Percentiles rank a stretch among this genome's conserved stretches.
These are phyloP conservation scores for Lachnellula arida DNA, from an alignment of 2,329 filamentous ascomycete genomes.

Conservation along the genomic window DNA sequence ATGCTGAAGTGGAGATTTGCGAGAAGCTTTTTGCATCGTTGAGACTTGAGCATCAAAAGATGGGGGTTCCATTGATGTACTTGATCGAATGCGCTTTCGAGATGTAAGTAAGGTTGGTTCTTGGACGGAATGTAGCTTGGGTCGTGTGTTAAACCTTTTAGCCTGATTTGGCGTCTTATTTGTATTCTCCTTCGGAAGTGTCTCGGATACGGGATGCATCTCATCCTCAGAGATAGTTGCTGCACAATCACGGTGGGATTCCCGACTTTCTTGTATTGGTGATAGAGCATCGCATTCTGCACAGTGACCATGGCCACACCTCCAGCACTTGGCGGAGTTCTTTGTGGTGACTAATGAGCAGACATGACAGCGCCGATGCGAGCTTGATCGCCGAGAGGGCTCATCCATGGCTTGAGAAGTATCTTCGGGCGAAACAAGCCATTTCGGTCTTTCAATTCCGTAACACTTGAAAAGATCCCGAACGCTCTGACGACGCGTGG, in stretches of 20 bases:
- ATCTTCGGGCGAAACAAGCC: constrained; percentile 38
- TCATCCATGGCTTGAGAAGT: constrained; percentile 29
- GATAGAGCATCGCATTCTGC: constrained; percentile 36
- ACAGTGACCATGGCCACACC: constrained; percentile 49
- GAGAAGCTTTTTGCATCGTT: not conserved
- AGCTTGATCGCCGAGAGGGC: constrained; percentile 21
- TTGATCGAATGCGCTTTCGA: not conserved
- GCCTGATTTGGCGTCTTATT: not conserved
- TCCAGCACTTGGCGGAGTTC: constrained; percentile 38
- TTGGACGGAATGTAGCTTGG: not conserved
- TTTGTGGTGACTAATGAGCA: constrained; percentile 40
- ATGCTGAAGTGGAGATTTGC: not conserved
- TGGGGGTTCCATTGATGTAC: constrained; percentile 1
- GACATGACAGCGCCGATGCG: constrained; percentile 43
- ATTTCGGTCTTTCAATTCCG: constrained; percentile 41
- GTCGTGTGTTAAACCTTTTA: not conserved
- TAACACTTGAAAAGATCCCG: constrained; percentile 45
- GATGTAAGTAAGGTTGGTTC: not conserved
- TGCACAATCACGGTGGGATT: not conserved
- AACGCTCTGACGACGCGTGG: constrained; percentile 38
- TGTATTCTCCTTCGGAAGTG: not conserved
- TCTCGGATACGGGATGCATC: not conserved
- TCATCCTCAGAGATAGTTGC: not conserved
- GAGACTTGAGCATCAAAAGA: constrained; percentile 5
- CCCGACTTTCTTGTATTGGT: not conserved